A percentile compares a stretch with the other conserved stretches of the same genome.
Conservation (phyloP, 2,329 filamentous ascomycete genomes). For the Endothia cerciana region DNA sequence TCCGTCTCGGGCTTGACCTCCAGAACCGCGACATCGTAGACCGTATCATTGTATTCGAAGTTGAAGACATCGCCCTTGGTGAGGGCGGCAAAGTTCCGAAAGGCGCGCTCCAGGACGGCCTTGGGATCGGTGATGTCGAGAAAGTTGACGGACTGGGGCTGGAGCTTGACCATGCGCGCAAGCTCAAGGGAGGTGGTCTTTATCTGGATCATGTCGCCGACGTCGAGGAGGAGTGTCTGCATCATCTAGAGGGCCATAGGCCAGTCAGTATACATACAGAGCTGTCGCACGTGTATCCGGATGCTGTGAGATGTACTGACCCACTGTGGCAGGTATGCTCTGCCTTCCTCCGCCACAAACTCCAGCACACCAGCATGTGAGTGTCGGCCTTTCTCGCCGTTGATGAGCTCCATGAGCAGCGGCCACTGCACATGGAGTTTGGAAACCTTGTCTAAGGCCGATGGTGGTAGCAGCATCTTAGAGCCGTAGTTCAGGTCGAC, state of each 20-base stretch:
- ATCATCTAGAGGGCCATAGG: slow-evolving; percentile 71
- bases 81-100: slow-evolving; percentile 39
- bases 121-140: slow-evolving; percentile 97
- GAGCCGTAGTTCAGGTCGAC: slow-evolving; percentile 93
- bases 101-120: slow-evolving; percentile 87
- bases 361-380: slow-evolving; percentile 95
- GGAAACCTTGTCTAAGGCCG: slow-evolving; percentile 94
- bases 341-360: slow-evolving; percentile 96
- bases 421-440: slow-evolving; percentile 96
- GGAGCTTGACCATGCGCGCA: slow-evolving; percentile 92
- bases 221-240: slow-evolving; percentile 85
- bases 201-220: slow-evolving; percentile 92
- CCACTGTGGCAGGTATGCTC: slow-evolving; percentile 96
- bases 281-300: not conserved
- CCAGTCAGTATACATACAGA: not conserved
- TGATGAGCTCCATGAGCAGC: slow-evolving; percentile 94
- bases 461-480: slow-evolving; percentile 97
- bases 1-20: slow-evolving; percentile 87
- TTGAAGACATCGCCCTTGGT: slow-evolving; percentile 89
- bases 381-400: slow-evolving; percentile 76
- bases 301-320: slow-evolving; percentile 50
- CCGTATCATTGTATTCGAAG: slow-evolving; percentile 93
- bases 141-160: slow-evolving; percentile 91
- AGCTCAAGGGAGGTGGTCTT: slow-evolving; percentile 92
- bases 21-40: slow-evolving; percentile 90